A percentile compares a stretch with the other conserved stretches of the same genome.
phyloP scores from a whole-genome alignment of 2,329 filamentous ascomycete species.

The Corynespora cassiicola region DNA sequence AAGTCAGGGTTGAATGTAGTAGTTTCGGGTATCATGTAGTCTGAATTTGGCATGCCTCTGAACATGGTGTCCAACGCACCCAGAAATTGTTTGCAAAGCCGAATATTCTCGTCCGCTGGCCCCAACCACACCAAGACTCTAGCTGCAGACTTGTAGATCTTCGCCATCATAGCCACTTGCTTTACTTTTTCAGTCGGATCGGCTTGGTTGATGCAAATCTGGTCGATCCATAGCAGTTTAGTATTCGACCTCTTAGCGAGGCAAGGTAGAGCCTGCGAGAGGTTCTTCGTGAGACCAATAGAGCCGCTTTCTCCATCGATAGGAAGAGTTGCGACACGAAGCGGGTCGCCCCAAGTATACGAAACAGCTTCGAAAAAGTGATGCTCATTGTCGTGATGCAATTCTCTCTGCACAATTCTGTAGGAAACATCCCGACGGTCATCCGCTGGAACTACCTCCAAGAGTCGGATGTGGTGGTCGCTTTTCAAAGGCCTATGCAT shows the following conservation, averaged over 20 bases:
- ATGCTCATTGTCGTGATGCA: slow-evolving; percentile 4
- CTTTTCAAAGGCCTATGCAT: no score
- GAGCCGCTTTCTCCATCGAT: slow-evolving; percentile 7
- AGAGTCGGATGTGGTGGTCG: no score
- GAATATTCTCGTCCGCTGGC: slow-evolving; percentile 12
- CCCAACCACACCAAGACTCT: slow-evolving; percentile 25
- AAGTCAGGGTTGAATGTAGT: slow-evolving; percentile 6
- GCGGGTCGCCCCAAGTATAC: slow-evolving; percentile 23
- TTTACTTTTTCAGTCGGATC: slow-evolving; percentile 34
- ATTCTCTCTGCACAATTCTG: slow-evolving; percentile 12
- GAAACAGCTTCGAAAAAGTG: slow-evolving; percentile 24
- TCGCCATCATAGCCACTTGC: slow-evolving; percentile 44
- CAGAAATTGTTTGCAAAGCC: slow-evolving; percentile 3
- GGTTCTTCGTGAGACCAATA: slow-evolving; percentile 26
- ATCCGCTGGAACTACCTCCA: no score
- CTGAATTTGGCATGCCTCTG: slow-evolving; percentile 2
- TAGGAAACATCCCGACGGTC: no score
- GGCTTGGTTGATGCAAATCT: slow-evolving; percentile 40
- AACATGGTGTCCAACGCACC: slow-evolving; percentile 8
- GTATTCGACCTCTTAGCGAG: slow-evolving; percentile 12
- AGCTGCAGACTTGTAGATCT: slow-evolving; percentile 34
- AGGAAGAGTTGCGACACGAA: slow-evolving; percentile 10
- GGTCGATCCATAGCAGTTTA: slow-evolving; percentile 34
- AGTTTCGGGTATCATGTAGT: slow-evolving; percentile 1
- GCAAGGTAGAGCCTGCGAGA: slow-evolving; percentile 24